Conservation (phyloP, 2,329 filamentous ascomycete genomes). For the Pseudocercospora vitis region DNA sequence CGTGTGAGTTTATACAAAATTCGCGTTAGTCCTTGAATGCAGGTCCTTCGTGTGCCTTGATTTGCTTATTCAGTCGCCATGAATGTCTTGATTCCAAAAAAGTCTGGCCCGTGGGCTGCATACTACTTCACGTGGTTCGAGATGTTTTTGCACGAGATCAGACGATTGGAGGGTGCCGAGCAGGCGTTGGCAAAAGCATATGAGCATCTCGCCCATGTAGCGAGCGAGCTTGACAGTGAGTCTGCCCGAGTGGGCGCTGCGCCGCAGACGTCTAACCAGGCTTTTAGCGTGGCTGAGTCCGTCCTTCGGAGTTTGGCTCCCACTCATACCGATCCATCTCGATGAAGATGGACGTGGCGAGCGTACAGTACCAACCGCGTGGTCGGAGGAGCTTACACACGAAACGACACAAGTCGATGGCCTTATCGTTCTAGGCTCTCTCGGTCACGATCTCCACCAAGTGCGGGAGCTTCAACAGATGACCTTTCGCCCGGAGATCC, state of each 20-base stretch:
- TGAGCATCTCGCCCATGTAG: neutral
- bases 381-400: neutral
- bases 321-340: neutral
- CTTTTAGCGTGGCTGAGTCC: too few relatives aligned
- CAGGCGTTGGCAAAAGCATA: neutral
- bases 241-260: too few relatives aligned
- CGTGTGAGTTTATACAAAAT: too few relatives aligned
- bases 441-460: neutral
- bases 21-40: too few relatives aligned
- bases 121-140: neutral
- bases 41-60: too few relatives aligned
- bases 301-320: too few relatives aligned
- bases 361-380: neutral
- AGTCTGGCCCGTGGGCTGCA: neutral
- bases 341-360: neutral
- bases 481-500: neutral
- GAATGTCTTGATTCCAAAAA: neutral
- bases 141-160: neutral
- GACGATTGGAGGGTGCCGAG: neutral
- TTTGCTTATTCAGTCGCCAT: neutral
- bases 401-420: neutral
- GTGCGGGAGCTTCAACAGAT: neutral
- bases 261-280: neutral
- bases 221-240: neutral
- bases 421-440: neutral